Evolutionary conservation across 345 rosid genomes (phyloP).

Genomic region (Gossypium australe): DNA sequence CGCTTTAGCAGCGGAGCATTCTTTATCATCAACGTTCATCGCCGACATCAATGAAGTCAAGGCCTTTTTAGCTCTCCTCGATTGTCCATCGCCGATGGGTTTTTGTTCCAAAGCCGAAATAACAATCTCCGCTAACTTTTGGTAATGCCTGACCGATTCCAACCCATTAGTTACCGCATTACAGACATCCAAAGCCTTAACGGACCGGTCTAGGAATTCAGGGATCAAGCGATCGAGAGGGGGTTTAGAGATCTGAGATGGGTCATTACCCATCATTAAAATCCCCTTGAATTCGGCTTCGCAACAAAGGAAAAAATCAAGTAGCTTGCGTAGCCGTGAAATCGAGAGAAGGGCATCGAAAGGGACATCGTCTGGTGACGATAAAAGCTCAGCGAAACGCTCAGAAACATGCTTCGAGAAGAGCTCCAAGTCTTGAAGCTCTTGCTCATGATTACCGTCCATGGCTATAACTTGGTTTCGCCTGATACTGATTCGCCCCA

Average conservation of each 20-base stretch:
- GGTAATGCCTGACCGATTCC: slow-evolving; percentile 69
- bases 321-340: slow-evolving; percentile 79
- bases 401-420: slow-evolving; percentile 77
- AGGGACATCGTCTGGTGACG: slow-evolving; percentile 29
- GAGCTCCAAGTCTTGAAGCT: slow-evolving; percentile 69
- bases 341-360: slow-evolving; percentile 52
- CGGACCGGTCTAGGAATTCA: slow-evolving; percentile 68
- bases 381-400: slow-evolving; percentile 59
- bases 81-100: slow-evolving; percentile 83
- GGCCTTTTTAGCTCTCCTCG: slow-evolving; percentile 73
- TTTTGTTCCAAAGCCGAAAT: slow-evolving; percentile 57
- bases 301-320: slow-evolving; percentile 83
- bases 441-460: slow-evolving; percentile 79
- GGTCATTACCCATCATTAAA: slow-evolving; percentile 64
- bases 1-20: slow-evolving; percentile 26
- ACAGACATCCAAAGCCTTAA: slow-evolving; percentile 77
- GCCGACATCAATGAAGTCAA: slow-evolving; percentile 40
- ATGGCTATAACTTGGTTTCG: slow-evolving; percentile 78
- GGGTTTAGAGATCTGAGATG: slow-evolving; percentile 59
- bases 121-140: slow-evolving; percentile 68
- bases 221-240: slow-evolving; percentile 81
- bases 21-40: slow-evolving; percentile 57
- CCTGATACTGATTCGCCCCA: slow-evolving; percentile 88
- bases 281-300: slow-evolving; percentile 95
- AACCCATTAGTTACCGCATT: slow-evolving; percentile 72